Base-by-base conservation (phyloP, 805 yeast genomes). In the Scheffersomyces amazonensis region DNA sequence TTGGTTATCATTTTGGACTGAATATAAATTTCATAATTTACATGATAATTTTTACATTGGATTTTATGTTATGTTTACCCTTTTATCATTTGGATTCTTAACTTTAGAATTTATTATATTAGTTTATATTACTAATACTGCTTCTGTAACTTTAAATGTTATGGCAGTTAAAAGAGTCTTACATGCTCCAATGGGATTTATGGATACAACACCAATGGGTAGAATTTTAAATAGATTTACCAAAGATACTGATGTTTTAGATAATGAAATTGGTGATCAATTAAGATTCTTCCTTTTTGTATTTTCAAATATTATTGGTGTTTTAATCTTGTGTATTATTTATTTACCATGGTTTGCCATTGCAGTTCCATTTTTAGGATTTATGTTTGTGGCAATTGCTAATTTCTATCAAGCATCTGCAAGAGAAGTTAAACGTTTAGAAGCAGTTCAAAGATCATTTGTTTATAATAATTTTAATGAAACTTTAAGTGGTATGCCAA, bases 181-280 rank as follows among this genome's bases (percentile, higher is more conserved):
- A 42, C 81, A 81, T 43, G 80, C 93, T 2, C 95, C 95, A 34
- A 86, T 87, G 91, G 62, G 81, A 1, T 89, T 78, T 56, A 73
- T 87, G 62, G 96, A 89, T 53, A 79, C 87, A 9, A 85, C 95
- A 0, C 96, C 96, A 13, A 73, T 86, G 70, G 96, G 96, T 1
- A 73, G 96, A 48, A 81, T 88, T 41, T 66, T 89, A 56, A 88
- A 87, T 61, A 69, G 96, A 48, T 88, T 87, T 58, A 87, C 96
- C 2, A 87, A 87, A 50, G 96, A 88, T 58, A 83, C 93, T 0
- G 95, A 88, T 56, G 80, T 81, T 4, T 64, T 87, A 57, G 96
- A 88, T 53, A 87, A 85, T 54, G 91, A 84, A 60, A 64, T 87
- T 41, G 75, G 79, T 39, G 89, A 84, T 54, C 85, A 82, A 51